Evolutionary conservation across 495 filamentous ascomycete genomes (phyloP).

Genomic region (Annulohypoxylon bovei): DNA sequence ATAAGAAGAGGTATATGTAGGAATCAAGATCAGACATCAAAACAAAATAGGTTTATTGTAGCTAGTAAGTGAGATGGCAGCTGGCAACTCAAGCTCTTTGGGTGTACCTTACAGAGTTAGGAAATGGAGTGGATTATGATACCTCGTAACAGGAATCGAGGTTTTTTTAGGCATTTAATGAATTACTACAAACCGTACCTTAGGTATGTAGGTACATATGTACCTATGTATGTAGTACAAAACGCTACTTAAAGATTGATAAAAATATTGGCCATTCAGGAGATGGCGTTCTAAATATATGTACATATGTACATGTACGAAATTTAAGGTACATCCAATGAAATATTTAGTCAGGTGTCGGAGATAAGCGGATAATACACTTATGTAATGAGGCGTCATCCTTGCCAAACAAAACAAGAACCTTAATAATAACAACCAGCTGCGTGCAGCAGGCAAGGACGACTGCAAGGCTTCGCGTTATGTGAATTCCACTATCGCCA

Average conservation of each 20-base stretch:
- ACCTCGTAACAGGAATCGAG: constrained; percentile 1
- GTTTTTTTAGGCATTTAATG: neutral
- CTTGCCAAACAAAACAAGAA: neutral
- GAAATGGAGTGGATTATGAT: neutral
- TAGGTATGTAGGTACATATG: neutral
- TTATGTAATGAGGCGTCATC: constrained; percentile 33
- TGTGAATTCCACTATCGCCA: constrained; percentile 23
- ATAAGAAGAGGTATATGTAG: neutral
- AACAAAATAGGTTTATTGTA: neutral
- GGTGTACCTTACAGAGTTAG: constrained; percentile 20
- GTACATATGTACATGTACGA: neutral
- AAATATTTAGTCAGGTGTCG: neutral
- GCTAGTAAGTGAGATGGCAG: neutral
- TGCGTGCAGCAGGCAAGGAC: constrained; percentile 15
- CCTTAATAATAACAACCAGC: neutral
- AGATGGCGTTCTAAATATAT: too few relatives aligned
- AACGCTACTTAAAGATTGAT: too few relatives aligned
- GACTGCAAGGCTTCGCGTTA: constrained; percentile 22
- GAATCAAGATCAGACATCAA: neutral
- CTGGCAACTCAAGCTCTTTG: neutral
- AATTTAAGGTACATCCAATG: neutral
- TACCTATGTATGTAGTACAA: neutral
- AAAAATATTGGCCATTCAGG: too few relatives aligned
- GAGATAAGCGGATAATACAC: constrained; percentile 10
- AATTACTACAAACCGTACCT: neutral